phyloP scores from a whole-genome alignment of 257 asterid genomes.

The Nicotiana sylvestris region DNA sequence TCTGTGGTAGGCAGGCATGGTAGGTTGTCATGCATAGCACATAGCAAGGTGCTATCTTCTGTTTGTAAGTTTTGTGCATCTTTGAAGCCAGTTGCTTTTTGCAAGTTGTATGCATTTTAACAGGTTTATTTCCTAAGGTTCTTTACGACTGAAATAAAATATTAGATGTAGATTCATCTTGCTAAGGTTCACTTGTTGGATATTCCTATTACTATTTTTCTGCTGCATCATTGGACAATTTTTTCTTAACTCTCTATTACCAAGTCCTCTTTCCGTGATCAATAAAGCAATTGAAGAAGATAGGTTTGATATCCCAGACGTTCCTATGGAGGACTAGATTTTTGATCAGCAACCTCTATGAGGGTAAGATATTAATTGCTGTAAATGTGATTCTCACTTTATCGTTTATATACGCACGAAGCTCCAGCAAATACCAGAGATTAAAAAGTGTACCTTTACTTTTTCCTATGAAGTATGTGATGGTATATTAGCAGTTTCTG shows the following conservation, averaged over 20 bases:
- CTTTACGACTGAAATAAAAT: neutral
- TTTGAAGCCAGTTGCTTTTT: neutral
- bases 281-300: slow-evolving; percentile 74
- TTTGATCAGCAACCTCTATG: neutral
- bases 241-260: slow-evolving; percentile 54
- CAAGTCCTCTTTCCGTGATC: slow-evolving; percentile 54
- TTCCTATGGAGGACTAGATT: slow-evolving; percentile 84
- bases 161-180: neutral
- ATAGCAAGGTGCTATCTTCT: neutral
- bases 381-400: slow-evolving; percentile 8
- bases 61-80: neutral
- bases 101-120: neutral
- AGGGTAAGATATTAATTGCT: neutral
- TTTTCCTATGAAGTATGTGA: neutral
- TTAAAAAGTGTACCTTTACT: neutral
- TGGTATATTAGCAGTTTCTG: neutral
- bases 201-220: neutral
- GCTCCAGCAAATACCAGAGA: neutral
- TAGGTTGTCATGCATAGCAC: neutral
- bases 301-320: slow-evolving; percentile 83
- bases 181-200: neutral
- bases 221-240: neutral
- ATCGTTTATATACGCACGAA: neutral
- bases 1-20: neutral
- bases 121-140: neutral